Base-by-base conservation (phyloP, 1,284 basidiomycete genomes). In the Malassezia sp. region DNA sequence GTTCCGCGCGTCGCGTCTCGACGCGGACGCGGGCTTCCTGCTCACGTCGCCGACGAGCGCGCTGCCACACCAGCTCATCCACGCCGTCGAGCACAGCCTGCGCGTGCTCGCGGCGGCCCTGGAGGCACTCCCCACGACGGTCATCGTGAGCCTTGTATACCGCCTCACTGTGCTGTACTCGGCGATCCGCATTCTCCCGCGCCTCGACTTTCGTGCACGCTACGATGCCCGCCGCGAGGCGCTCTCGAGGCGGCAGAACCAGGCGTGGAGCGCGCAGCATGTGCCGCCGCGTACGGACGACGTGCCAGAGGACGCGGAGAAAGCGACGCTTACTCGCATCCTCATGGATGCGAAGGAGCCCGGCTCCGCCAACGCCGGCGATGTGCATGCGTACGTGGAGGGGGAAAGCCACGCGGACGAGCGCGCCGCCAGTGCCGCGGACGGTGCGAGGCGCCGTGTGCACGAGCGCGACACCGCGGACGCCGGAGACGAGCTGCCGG, bases 141-240 rank as follows among this genome's bases (percentile, higher is more conserved):
- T 69, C 15, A 60, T 69, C 32, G 63, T 69, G 7, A 59, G 53
- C 27, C 42, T 69, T 21, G 55, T 69, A 10, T 69, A 64, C 32
- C 53, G 67, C 11, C 32, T 69, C 10, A 61, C 61, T 52, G 62
- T 69, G 30, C 50, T 69, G 15, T 69, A 67, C 45, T 56, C 62
- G 1, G 64, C 64, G 5, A 62, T 56, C 26, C 55, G 67, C 12
- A 62, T 69, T 32, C 41, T 69, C 35, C 63, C 61, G 18, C 24
- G 45, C 17, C 33, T 61, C 20, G 46, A 43, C 29, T n/a, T 24
- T 23, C 31, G 29, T n/a, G 29, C 17, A 18, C 20, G 18, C n/a
- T 39, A 41, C 38, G 30, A 41, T 15, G 15, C 38, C 2, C 38
- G 24, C 2, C 7, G 20, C 4, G 38, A 39, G 4, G 22, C 23